Percentiles rank a stretch among this genome's conserved stretches.
Conservation (phyloP, 352 stramenopile species). For the Phytophthora uliginosa region DNA sequence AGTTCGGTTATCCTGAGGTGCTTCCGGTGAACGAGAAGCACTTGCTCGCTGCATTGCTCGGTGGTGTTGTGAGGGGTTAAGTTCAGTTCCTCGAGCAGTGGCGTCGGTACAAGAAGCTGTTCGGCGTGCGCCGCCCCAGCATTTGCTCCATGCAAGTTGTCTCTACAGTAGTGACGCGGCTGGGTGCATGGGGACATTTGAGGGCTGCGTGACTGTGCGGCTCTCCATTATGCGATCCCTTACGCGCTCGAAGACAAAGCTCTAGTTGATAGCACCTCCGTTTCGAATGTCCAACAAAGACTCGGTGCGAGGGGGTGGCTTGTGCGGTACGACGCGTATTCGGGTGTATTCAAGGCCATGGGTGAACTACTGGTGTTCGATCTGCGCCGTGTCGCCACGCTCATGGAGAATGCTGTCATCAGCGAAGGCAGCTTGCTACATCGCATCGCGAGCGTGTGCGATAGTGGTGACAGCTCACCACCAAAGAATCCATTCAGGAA, state of each 20-base stretch:
- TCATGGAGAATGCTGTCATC: constrained; percentile 37
- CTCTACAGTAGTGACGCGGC: constrained; percentile 6
- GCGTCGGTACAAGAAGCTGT: constrained; percentile 47
- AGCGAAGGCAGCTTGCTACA: constrained; percentile 31
- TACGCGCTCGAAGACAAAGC: constrained; percentile 10
- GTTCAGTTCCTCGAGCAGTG: constrained; percentile 49
- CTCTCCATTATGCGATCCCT: constrained; percentile 26
- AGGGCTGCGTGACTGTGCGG: constrained; percentile 18
- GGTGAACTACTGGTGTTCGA: constrained; percentile 20
- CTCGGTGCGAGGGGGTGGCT: constrained; percentile 23
- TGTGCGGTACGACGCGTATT: constrained; percentile 35
- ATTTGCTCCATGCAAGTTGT: constrained; percentile 28
- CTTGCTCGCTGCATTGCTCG: constrained; percentile 34
- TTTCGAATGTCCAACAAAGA: constrained; percentile 30
- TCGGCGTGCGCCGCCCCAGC: constrained; percentile 25
- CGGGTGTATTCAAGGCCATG: constrained; percentile 40
- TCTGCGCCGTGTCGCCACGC: constrained; percentile 1
- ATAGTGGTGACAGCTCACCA: background rate
- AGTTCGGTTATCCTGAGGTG: constrained; percentile 18
- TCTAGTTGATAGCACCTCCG: constrained; percentile 8
- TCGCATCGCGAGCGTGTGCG: background rate
- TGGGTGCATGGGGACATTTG: constrained; percentile 26
- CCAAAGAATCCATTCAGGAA: background rate
- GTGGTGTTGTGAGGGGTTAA: constrained; percentile 13
- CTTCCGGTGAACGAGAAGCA: constrained; percentile 7